Base-by-base conservation (phyloP, 306 rosid species). In the Abrus precatorius region DNA sequence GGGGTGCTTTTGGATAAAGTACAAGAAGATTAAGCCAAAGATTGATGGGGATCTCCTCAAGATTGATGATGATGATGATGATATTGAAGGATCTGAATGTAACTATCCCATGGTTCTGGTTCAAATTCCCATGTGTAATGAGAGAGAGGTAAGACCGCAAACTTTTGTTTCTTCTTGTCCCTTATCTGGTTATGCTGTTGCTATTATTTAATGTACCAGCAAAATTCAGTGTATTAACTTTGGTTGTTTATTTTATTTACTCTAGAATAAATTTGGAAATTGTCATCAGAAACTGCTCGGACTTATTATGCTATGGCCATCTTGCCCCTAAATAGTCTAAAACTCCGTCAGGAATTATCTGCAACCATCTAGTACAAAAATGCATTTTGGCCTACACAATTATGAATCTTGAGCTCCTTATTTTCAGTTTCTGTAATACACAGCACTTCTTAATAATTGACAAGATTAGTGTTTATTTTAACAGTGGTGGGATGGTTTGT, bases 1-100 rank as follows among this genome's bases (percentile, higher is more conserved):
- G 48, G 95, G 97, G 54, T 92, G 97, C 87, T 82, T 89, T n/a
- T 90, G 95, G 97, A 90, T 92, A 40, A 92, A 88, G 80, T 86
- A 48, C 87, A 87, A 76, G 85, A 89, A 87, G 81, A 70, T 89
- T 69, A 91, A 86, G 88, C 95, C 97, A 3, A 87, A 48, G 75
- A 71, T 89, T 77, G 83, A 68, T 57, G 85, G 54, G 61, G 87
- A 86, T 80, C 72, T 77, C 69, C 75, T 90, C 83, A 80, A 74
- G 68, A 34, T 38, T 30, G 87, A 87, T 60, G 20, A 20, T 20
- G 93, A 92, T 30, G 87, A 87, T 60, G 20, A 20, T 20, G 93
- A 92, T 82, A 68, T 85, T 60, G 93, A 90, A 86, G 89, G 86
- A 79, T 75, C 82, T 27, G 77, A 81, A 30, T 82, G 49, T 71